These are phyloP conservation scores for Echinosophora koreensis DNA, from an alignment of 306 rosid genomes.

Conservation along the genomic window DNA sequence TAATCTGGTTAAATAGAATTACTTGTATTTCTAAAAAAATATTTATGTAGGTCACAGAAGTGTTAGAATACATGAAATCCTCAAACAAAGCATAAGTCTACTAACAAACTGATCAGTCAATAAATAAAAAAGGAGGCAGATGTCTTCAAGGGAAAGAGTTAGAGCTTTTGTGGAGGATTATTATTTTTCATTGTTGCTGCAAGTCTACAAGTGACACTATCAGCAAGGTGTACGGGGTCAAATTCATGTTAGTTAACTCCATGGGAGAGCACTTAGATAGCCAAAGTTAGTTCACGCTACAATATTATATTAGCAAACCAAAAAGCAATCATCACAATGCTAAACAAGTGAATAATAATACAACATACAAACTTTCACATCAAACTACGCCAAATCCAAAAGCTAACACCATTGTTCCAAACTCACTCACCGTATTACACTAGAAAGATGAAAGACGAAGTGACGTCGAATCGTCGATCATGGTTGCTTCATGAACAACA, in stretches of 20 bases:
- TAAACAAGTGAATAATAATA: slow-evolving; percentile 21
- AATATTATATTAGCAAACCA: slow-evolving; percentile 19
- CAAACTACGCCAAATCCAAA: neutral
- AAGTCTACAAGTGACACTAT: slow-evolving; percentile 16
- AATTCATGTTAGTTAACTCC: slow-evolving; percentile 29
- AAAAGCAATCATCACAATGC: slow-evolving; percentile 10
- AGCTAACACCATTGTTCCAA: neutral
- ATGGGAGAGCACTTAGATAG: slow-evolving; percentile 1
- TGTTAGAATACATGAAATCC: slow-evolving; percentile 6
- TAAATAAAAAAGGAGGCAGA: neutral
- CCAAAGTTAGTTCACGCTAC: slow-evolving; percentile 2
- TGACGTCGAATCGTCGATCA: neutral
- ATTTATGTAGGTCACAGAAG: slow-evolving; percentile 17
- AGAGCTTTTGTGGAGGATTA: neutral
- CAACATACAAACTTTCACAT: neutral
- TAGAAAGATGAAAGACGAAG: neutral
- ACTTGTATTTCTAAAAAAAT: neutral
- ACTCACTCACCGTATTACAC: slow-evolving; percentile 5
- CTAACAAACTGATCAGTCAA: neutral
- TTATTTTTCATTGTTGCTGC: slow-evolving; percentile 10
- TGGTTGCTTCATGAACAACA: slow-evolving; percentile 7
- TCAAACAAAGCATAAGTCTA: neutral
- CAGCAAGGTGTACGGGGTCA: neutral
- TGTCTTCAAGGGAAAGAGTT: slow-evolving; percentile 16
- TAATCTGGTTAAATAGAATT: neutral